phyloP scores from a whole-genome alignment of 805 yeast genomes.

The Martiniozyma abietophila region DNA sequence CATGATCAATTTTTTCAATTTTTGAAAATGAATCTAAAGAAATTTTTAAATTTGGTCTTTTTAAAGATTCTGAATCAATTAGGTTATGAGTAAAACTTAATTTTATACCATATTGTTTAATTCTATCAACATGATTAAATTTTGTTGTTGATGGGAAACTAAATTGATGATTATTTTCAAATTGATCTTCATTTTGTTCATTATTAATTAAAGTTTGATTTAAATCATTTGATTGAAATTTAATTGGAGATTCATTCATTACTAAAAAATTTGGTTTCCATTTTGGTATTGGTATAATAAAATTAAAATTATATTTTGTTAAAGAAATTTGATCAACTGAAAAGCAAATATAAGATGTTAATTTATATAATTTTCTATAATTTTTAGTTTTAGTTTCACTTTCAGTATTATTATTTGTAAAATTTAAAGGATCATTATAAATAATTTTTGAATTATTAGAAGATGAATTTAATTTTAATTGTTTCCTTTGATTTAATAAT shows the following conservation, averaged over 20 bases:
- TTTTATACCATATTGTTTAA: conserved; percentile 11
- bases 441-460: no score
- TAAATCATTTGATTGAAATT: no score
- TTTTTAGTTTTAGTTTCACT: conserved; percentile 1
- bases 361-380: conserved; percentile 11
- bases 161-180: conserved; percentile 1
- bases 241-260: conserved; percentile 14
- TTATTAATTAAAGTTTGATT: no score
- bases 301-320: conserved; percentile 14
- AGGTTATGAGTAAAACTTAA: conserved; percentile 13
- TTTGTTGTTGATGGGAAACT: conserved; percentile 4
- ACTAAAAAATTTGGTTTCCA: conserved; percentile 12
- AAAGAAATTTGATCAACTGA: conserved; percentile 15
- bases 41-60: conserved; percentile 11
- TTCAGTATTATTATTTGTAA: no score
- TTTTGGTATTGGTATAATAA: conserved; percentile 21
- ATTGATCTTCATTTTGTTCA: no score
- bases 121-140: conserved; percentile 4
- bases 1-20: conserved; percentile 8
- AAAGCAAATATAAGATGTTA: conserved; percentile 17
- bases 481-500: no score
- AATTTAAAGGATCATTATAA: no score
- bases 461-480: no score
- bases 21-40: conserved; percentile 12
- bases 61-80: conserved; percentile 10